These are phyloP conservation scores for Wickerhamiella shivajii DNA, from an alignment of 805 yeast species.

Conservation along the genomic window DNA sequence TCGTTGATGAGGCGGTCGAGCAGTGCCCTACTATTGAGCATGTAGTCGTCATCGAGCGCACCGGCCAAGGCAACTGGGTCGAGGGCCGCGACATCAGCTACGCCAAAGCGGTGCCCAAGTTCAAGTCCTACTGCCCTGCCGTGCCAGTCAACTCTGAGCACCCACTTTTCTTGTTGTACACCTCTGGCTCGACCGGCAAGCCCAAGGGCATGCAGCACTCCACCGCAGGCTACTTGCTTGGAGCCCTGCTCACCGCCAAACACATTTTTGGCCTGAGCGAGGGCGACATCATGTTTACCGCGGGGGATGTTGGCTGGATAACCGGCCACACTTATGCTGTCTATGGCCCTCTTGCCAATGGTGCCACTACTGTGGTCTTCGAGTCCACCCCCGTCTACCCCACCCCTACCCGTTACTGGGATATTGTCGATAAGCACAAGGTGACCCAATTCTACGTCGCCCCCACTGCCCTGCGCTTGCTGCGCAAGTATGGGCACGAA, in stretches of 20 bases:
- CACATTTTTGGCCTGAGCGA: constrained; percentile 88
- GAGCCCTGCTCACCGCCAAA: constrained; percentile 82
- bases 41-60: constrained; percentile 78
- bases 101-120: constrained; percentile 77
- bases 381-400: constrained; percentile 98
- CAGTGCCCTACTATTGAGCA: constrained; percentile 57
- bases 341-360: constrained; percentile 80
- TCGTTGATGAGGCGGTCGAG: constrained; percentile 86
- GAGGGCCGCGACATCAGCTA: constrained; percentile 85
- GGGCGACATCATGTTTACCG: constrained; percentile 81
- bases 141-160: constrained; percentile 82
- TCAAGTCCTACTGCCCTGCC: constrained; percentile 76
- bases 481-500: constrained; percentile 78
- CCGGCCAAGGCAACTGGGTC: constrained; percentile 64
- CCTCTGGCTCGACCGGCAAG: constrained; percentile 96
- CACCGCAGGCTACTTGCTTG: constrained; percentile 88
- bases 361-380: constrained; percentile 84
- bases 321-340: constrained; percentile 95
- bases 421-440: constrained; percentile 78
- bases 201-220: constrained; percentile 97
- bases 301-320: constrained; percentile 99
- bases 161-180: constrained; percentile 87
- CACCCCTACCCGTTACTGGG: constrained; percentile 90
- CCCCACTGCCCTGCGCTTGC: constrained; percentile 90
- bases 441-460: constrained; percentile 97